A percentile compares a stretch with the other conserved stretches of the same genome.
Conservation (phyloP, 495 filamentous ascomycete genomes). For the Daldinia caldariorum region DNA sequence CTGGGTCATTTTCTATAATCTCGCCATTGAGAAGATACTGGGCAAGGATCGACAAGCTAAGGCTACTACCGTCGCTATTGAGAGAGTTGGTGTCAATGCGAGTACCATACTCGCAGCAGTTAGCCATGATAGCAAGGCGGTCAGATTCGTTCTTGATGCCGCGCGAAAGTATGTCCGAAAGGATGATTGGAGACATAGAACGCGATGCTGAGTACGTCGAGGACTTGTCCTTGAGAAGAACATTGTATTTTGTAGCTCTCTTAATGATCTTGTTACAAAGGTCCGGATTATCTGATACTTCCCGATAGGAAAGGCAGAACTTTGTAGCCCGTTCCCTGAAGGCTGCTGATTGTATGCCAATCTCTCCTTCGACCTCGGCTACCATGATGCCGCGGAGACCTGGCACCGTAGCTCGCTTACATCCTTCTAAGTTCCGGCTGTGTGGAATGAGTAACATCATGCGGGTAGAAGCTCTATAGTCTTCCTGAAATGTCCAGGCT, state of each 20-base stretch:
- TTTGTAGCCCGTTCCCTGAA: constrained; percentile 42
- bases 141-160: constrained; percentile 44
- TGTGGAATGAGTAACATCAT: constrained; percentile 48
- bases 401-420: constrained; percentile 26
- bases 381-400: constrained; percentile 17
- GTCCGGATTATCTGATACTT: constrained; percentile 23
- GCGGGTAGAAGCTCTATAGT: constrained; percentile 44
- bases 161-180: constrained; percentile 40
- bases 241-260: constrained; percentile 44
- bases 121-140: constrained; percentile 46
- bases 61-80: constrained; percentile 37
- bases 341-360: constrained; percentile 45
- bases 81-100: constrained; percentile 45
- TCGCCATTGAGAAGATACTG: constrained; percentile 51
- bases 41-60: constrained; percentile 48
- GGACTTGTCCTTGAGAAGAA: constrained; percentile 41
- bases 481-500: constrained; percentile 51
- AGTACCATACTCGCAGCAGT: constrained; percentile 45
- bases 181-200: constrained; percentile 47
- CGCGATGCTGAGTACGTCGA: constrained; percentile 33
- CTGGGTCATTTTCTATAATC: constrained; percentile 47
- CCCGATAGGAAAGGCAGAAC: constrained; percentile 45
- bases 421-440: constrained; percentile 34
- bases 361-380: constrained; percentile 45
- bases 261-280: constrained; percentile 43